Base-by-base conservation (phyloP, 345 rosid genomes). In the Salix viminalis region DNA sequence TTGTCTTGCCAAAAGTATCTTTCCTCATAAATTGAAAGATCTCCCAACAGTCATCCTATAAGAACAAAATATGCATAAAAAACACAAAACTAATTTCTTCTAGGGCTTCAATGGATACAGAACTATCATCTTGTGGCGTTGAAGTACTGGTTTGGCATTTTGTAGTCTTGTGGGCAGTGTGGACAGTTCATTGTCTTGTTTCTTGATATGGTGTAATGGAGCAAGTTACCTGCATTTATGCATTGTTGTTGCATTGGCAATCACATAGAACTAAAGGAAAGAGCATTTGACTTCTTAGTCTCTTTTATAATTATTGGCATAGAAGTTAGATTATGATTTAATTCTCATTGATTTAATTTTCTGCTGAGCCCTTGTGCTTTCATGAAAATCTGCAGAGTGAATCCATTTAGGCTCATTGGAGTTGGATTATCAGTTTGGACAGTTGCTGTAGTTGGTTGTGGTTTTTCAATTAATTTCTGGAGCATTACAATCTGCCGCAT, bases 381-480 rank as follows among this genome's bases (percentile, higher is more conserved):
- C 66, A 41, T 76, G 34, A 56, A 71, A 70, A 61, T 34, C 80
- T 88, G 87, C 97, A 95, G 99, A 30, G 72, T 83, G 67, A 95
- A 90, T 74, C 99, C 98, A 48, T 95, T 95, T 85, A 88, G 97
- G 85, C 98, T 95, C 74, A 93, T 95, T 50, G 99, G 98, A 80
- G 87, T 90, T 75, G 99, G 99, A 67, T 87, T 93, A 73, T 85
- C 94, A 2, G 90, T 93, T 71, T 95, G 99, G 98, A 93, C 97
- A 48, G 12, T 86, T 30, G 96, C 99, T 6, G 90, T 87, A 23
- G 72, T 85, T 79, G 98, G 97, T 34, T 95, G 98, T 56, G 96
- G 96, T 72, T 65, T 86, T 79, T 90, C 99, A n/a, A 84, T 91
- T 84, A 80, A 88, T 77, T 95, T 93, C 81, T 95, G 98, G 99